phyloP scores from a whole-genome alignment of 2,329 filamentous ascomycete species.

The Dactylellina drechsleri region DNA sequence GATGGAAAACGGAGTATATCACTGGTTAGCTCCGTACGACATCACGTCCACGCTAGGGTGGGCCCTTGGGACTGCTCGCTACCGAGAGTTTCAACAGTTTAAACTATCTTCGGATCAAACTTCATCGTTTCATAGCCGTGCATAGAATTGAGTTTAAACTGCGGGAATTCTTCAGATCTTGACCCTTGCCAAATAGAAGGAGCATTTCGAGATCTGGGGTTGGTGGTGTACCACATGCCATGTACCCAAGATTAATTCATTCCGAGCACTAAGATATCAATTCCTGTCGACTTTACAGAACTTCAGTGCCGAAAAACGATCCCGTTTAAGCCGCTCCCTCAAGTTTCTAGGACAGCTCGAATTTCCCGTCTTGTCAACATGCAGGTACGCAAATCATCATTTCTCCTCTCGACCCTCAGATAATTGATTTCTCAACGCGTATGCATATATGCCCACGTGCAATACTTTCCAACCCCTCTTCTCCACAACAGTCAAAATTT shows the following conservation, averaged over 20 bases:
- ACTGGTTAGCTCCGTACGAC: neutral
- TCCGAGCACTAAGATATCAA: neutral
- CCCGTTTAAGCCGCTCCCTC: neutral
- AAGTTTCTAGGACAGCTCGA: neutral
- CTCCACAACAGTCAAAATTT: neutral
- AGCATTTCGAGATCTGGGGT: neutral
- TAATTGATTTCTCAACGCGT: neutral
- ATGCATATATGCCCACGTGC: too few species aligned
- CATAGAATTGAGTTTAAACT: too few species aligned
- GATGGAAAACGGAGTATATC: neutral
- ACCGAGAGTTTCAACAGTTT: neutral
- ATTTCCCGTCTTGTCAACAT: too few species aligned
- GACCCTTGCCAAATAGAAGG: too few species aligned
- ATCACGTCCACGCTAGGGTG: neutral
- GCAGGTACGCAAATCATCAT: too few species aligned
- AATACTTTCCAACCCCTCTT: neutral
- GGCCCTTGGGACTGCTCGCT: neutral
- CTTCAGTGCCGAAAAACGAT: slow-evolving; percentile 7
- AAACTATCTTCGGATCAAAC: too few species aligned
- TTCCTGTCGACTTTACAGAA: neutral
- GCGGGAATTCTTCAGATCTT: too few species aligned
- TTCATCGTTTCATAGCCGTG: too few species aligned
- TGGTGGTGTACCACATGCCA: neutral
- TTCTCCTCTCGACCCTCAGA: too few species aligned
- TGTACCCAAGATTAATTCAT: neutral